Conservation (phyloP, 2,329 filamentous ascomycete species). For the Ophiognomonia clavigignenti-juglandacearum region DNA sequence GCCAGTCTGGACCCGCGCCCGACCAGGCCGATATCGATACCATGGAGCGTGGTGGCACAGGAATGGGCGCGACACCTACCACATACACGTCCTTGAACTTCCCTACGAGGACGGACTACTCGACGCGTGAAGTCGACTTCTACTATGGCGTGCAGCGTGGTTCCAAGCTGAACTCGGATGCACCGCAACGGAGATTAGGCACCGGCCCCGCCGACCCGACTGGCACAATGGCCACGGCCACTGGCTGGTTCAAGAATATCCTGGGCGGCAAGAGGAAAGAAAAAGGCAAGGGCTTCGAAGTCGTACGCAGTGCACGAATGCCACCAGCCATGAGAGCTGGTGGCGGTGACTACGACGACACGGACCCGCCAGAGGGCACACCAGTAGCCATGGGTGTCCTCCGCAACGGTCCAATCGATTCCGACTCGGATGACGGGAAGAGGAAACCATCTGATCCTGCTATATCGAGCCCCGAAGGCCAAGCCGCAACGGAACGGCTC, state of each 20-base stretch:
- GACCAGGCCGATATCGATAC: constrained; percentile 37
- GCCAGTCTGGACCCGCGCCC: constrained; percentile 28
- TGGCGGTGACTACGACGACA: constrained; percentile 55
- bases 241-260: constrained; percentile 79
- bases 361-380: constrained; percentile 62
- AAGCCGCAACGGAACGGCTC: constrained; percentile 31
- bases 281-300: constrained; percentile 94
- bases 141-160: constrained; percentile 85
- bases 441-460: constrained; percentile 27
- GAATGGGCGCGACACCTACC: constrained; percentile 38
- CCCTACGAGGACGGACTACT: constrained; percentile 72
- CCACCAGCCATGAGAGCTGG: constrained; percentile 65
- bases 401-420: constrained; percentile 58
- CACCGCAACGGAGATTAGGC: constrained; percentile 76
- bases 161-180: constrained; percentile 76
- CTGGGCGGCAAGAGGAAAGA: constrained; percentile 86
- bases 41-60: constrained; percentile 32
- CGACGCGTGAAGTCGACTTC: constrained; percentile 91
- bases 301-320: constrained; percentile 84
- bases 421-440: constrained; percentile 51
- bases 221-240: constrained; percentile 81
- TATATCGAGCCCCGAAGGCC: constrained; percentile 25
- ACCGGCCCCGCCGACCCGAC: constrained; percentile 95
- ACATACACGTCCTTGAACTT: constrained; percentile 35
- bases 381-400: constrained; percentile 59